Evolutionary conservation across 129 eudicot genomes (phyloP).

Genomic region (Flaveria linearis): DNA sequence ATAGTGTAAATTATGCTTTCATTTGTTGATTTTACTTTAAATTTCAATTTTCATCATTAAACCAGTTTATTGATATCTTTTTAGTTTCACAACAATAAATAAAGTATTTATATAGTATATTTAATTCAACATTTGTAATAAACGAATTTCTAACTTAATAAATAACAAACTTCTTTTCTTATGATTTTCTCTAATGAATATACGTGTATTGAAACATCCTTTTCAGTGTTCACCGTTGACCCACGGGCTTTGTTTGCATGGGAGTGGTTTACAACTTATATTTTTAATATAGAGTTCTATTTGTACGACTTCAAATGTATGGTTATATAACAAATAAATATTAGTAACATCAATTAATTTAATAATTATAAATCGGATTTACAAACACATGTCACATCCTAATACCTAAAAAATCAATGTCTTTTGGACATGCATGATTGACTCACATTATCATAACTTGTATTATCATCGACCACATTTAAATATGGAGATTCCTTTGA

Average conservation of each 20-base stretch:
- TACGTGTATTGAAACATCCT: constrained; percentile 2
- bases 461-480: constrained; percentile 26
- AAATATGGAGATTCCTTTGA: constrained; percentile 30
- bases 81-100: no score
- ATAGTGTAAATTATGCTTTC: no score
- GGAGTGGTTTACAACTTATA: constrained; percentile 22
- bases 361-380: constrained; percentile 12
- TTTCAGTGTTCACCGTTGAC: constrained; percentile 32
- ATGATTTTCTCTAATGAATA: not conserved
- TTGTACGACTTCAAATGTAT: not conserved
- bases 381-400: constrained; percentile 31
- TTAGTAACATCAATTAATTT: not conserved
- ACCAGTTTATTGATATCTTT: no score
- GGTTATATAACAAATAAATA: constrained; percentile 12
- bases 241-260: constrained; percentile 28
- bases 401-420: constrained; percentile 38
- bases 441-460: constrained; percentile 26
- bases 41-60: no score
- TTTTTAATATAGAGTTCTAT: not conserved
- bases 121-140: no score
- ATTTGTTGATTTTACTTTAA: no score
- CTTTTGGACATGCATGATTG: constrained; percentile 36
- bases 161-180: not conserved
- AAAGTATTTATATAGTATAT: no score
- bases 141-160: no score